Conservation (phyloP, 176 grass and related monocot species). For the Paspalum notatum region DNA sequence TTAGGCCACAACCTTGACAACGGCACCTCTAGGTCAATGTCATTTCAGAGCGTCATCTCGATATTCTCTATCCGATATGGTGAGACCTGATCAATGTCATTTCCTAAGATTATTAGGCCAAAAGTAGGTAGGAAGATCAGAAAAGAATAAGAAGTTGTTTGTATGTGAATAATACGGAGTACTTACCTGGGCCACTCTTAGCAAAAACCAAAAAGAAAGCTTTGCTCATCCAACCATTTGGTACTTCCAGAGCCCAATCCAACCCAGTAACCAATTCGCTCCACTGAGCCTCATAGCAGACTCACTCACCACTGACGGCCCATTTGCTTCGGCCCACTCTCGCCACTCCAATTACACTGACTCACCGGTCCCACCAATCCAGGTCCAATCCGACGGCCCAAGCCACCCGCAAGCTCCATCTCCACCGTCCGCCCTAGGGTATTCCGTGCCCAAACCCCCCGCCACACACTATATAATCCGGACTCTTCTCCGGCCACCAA, state of each 20-base stretch:
- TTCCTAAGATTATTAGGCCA: too few relatives aligned
- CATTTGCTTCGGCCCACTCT: background rate
- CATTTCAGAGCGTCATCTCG: too few relatives aligned
- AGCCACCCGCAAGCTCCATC: background rate
- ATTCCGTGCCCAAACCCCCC: background rate
- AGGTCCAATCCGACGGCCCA: slow-evolving; percentile 42
- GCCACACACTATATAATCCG: slow-evolving; percentile 1
- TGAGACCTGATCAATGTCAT: too few relatives aligned
- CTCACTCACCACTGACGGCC: background rate
- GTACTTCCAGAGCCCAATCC: background rate
- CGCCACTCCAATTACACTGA: background rate
- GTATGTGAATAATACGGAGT: too few relatives aligned
- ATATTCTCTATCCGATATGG: too few relatives aligned
- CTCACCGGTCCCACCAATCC: background rate
- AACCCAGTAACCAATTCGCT: too few relatives aligned
- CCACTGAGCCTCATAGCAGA: background rate
- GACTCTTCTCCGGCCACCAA: background rate
- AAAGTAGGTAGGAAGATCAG: too few relatives aligned
- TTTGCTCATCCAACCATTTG: background rate
- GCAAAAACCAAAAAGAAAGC: too few relatives aligned
- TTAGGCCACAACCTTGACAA: too few relatives aligned
- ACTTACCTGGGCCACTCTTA: too few relatives aligned
- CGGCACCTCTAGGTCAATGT: too few relatives aligned
- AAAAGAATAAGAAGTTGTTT: too few relatives aligned
- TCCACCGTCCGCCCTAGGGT: slow-evolving; percentile 45